Conservation (phyloP, 345 rosid genomes). For the Acer yangbiense region DNA sequence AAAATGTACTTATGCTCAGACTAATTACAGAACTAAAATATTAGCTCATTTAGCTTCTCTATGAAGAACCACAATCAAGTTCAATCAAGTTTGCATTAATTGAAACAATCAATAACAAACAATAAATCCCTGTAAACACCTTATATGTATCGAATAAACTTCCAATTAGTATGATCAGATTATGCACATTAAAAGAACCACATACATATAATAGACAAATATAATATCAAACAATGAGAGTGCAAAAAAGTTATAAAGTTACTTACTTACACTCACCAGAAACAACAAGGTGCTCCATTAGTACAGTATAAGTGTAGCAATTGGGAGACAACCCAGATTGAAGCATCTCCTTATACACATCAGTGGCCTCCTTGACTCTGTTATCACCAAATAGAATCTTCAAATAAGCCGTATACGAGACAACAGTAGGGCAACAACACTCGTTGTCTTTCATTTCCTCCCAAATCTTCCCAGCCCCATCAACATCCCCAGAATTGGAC, state of each 20-base stretch:
- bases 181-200: neutral
- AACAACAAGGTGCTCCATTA: slow-evolving; percentile 73
- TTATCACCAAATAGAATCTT: slow-evolving; percentile 64
- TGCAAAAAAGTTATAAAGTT: slow-evolving; percentile 19
- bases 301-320: slow-evolving; percentile 79
- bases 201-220: slow-evolving; percentile 18
- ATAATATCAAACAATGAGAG: slow-evolving; percentile 36
- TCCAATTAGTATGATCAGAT: neutral
- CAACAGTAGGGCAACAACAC: slow-evolving; percentile 57
- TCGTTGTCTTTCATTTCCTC: slow-evolving; percentile 64
- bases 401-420: slow-evolving; percentile 82
- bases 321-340: slow-evolving; percentile 58
- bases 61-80: too few relatives aligned
- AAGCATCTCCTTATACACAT: slow-evolving; percentile 74
- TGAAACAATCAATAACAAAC: neutral
- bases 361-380: slow-evolving; percentile 65
- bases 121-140: neutral
- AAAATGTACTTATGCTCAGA: too few relatives aligned
- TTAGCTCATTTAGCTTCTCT: too few relatives aligned
- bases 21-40: too few relatives aligned
- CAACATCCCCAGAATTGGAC: slow-evolving; percentile 63
- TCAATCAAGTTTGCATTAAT: neutral
- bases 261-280: slow-evolving; percentile 40
- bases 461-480: slow-evolving; percentile 67
- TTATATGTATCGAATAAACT: neutral